phyloP scores from a whole-genome alignment of 108 stramenopile genomes.

The Nitzschia inconspicua region DNA sequence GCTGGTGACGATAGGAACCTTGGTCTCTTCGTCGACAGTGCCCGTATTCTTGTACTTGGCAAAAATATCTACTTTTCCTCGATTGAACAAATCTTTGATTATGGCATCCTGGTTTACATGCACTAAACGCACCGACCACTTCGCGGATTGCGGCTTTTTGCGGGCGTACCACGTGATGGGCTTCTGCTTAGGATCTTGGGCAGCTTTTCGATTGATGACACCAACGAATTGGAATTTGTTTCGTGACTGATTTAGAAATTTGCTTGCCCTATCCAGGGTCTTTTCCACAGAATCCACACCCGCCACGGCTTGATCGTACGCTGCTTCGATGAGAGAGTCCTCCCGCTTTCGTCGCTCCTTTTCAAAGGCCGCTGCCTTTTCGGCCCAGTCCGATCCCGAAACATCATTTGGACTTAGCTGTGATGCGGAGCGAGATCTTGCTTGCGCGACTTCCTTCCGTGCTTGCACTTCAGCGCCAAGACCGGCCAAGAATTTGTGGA shows the following conservation, averaged over 20 bases:
- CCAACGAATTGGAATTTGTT: constrained; percentile 81
- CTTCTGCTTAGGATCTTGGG: constrained; percentile 3
- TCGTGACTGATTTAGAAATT: neutral
- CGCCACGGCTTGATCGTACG: constrained; percentile 59
- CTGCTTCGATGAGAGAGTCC: constrained; percentile 50
- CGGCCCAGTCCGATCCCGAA: constrained; percentile 48
- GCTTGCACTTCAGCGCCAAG: constrained; percentile 57
- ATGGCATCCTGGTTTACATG: constrained; percentile 84
- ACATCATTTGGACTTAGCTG: neutral
- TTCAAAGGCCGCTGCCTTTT: constrained; percentile 37
- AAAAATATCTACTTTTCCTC: constrained; percentile 78
- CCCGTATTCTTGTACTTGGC: constrained; percentile 75
- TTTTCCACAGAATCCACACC: constrained; percentile 29
- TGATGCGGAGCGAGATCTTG: constrained; percentile 22
- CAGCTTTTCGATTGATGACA: constrained; percentile 38
- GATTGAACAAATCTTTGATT: constrained; percentile 75
- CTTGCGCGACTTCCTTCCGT: constrained; percentile 38
- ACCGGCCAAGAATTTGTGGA: constrained; percentile 59
- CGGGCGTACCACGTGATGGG: constrained; percentile 81
- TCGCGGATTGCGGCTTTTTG: constrained; percentile 58
- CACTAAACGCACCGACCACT: constrained; percentile 78
- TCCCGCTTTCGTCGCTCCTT: constrained; percentile 27
- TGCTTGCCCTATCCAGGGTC: neutral
- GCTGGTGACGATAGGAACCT: constrained; percentile 43
- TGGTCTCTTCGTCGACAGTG: constrained; percentile 24